Conservation (phyloP, 257 asterid species). For the Paraleonurus japonicus region DNA sequence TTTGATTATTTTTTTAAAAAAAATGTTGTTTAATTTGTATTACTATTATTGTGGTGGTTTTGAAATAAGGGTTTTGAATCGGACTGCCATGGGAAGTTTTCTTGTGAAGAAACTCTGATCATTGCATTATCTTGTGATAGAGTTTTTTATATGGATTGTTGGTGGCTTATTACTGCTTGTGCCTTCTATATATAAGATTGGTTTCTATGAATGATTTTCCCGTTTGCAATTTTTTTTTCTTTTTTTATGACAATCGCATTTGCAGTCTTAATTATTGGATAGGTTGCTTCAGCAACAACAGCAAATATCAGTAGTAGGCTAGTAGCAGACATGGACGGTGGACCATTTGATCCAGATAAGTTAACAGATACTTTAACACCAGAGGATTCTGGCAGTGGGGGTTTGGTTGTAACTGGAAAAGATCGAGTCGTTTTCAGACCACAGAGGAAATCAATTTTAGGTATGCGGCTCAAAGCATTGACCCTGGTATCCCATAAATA, state of each 20-base stretch:
- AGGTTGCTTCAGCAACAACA: neutral
- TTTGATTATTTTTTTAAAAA: neutral
- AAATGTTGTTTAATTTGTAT: neutral
- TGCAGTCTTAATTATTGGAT: neutral
- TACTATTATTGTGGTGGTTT: neutral
- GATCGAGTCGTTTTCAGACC: slow-evolving; percentile 63
- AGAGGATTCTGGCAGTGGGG: slow-evolving; percentile 56
- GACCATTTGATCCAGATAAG: slow-evolving; percentile 46
- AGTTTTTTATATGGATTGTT: neutral
- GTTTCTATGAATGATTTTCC: neutral
- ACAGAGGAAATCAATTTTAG: slow-evolving; percentile 71
- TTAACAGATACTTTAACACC: slow-evolving; percentile 57
- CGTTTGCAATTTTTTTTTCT: neutral
- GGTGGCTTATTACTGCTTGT: neutral
- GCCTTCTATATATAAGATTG: neutral
- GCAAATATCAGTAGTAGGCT: neutral
- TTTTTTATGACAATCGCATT: neutral
- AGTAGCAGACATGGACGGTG: slow-evolving; percentile 30
- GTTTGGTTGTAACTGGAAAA: slow-evolving; percentile 60
- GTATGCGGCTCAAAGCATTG: slow-evolving; percentile 33
- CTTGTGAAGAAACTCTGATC: neutral
- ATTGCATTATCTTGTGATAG: neutral
- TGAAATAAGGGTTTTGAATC: slow-evolving; percentile 10
- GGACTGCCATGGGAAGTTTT: neutral
- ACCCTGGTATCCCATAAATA: neutral